phyloP scores from a whole-genome alignment of 768 basidiomycete species.

The Strobilomyces confusus region DNA sequence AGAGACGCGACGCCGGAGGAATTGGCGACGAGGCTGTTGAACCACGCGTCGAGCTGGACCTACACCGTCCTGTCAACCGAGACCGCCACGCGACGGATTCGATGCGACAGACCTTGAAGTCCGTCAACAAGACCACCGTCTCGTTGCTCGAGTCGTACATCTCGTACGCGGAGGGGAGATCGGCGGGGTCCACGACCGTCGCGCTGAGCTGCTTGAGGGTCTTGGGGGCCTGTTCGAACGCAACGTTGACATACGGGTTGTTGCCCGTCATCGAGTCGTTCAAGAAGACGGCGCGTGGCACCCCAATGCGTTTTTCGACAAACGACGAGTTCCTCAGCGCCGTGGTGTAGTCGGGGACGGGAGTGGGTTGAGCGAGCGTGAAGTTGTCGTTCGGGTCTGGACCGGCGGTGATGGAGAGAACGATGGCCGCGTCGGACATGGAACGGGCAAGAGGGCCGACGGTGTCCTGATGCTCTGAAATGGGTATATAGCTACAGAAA shows the following conservation, averaged over 20 bases:
- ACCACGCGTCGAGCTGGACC: conserved; percentile 53
- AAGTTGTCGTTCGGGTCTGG: conserved; percentile 52
- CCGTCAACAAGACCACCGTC: conserved; percentile 47
- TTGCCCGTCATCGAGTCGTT: conserved; percentile 30
- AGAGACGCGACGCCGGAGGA: conserved; percentile 53
- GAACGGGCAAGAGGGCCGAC: conserved; percentile 55
- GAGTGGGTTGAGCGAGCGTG: conserved; percentile 47
- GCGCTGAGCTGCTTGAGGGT: conserved; percentile 39
- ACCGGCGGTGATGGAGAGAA: conserved; percentile 54
- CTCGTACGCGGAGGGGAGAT: conserved; percentile 44
- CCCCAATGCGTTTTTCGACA: conserved; percentile 42
- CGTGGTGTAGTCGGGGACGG: conserved; percentile 52
- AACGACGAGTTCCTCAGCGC: conserved; percentile 47
- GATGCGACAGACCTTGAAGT: conserved; percentile 49
- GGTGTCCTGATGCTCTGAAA: conserved; percentile 56
- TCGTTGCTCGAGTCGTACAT: conserved; percentile 49
- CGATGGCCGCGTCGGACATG: conserved; percentile 50
- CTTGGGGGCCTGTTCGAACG: conserved; percentile 40
- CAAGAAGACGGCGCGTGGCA: conserved; percentile 35
- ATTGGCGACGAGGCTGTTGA: conserved; percentile 44
- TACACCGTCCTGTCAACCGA: conserved; percentile 14
- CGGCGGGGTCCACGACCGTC: conserved; percentile 53
- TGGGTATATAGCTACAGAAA: conserved; percentile 49
- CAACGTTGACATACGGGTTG: conserved; percentile 12
- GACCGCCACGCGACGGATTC: neutral